Evolutionary conservation across 2,329 filamentous ascomycete species (phyloP), one percentile per base, ranked within the genome.

Genomic region (Magnaporthiopsis rhizophila): DNA sequence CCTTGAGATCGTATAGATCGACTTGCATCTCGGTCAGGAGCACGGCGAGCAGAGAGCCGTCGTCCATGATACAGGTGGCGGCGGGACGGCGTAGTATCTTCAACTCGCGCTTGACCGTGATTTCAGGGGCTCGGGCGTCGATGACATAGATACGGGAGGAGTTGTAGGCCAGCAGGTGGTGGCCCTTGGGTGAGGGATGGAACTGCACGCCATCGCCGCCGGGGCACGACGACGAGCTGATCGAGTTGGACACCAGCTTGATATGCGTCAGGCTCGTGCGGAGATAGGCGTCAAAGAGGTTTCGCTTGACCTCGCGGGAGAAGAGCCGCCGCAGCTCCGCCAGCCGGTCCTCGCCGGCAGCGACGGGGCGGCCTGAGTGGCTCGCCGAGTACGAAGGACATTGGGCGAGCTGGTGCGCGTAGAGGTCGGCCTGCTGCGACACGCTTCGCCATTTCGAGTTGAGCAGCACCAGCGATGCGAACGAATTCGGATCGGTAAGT

Each of bases 191-290:
- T 2, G 92, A 96, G 65, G 91, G 86, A 67, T 85, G 87, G 74
- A 96, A 96, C 64, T 91, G 89, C 78, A 96, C 91, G 59, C 91
- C 91, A 74, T 96, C 92, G 38, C 91, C 90, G 45, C 89, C 89
- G 1, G 91, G 92, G 67, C 89, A 89, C 28, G 91, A 91, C 1
- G 90, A 92, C 0, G 91, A 93, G 72, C 90, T 94, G 69, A 91
- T 91, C 7, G 90, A 92, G 62, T 89, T 91, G 53, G 91, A 95
- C 15, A 96, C 87, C 62, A 97, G 80, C 72, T 89, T 93, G 71
- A 96, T 84, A 59, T 90, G 80, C 7, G 89, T 93, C 71, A 84
- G 82, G 65, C 77, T 83, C 4, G 91, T 90, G 24, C 89, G 84
- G 62, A 92, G 74, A 72, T 91, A 93, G 50, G 88, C 86, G 69